A percentile compares a stretch with the other conserved stretches of the same genome.
Conservation (phyloP, 192 early-diverging fungal genomes). For the Backusella sp. region DNA sequence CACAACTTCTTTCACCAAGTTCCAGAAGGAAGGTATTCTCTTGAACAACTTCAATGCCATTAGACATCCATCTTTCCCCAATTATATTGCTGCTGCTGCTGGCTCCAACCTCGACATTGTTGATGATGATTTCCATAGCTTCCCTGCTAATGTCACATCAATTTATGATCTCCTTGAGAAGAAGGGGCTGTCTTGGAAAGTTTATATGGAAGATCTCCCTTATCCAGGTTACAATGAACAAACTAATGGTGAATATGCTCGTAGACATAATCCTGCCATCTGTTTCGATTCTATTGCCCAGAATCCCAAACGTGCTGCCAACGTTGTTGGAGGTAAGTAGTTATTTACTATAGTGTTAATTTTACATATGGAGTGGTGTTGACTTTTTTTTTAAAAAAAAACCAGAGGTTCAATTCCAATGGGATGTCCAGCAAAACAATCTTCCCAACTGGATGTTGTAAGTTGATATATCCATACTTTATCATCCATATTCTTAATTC, state of each 20-base stretch:
- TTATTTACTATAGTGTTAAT: neutral
- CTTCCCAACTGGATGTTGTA: constrained; percentile 26
- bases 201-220: constrained; percentile 31
- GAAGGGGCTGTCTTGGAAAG: constrained; percentile 33
- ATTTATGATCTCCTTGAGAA: constrained; percentile 31
- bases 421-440: neutral
- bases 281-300: constrained; percentile 22
- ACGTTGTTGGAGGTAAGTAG: constrained; percentile 11
- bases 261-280: constrained; percentile 28
- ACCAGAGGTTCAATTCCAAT: neutral
- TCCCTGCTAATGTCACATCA: constrained; percentile 37
- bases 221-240: neutral
- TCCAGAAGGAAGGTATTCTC: constrained; percentile 1
- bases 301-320: neutral
- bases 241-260: constrained; percentile 14
- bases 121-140: constrained; percentile 41
- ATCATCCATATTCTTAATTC: neutral
- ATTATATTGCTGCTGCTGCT: constrained; percentile 64
- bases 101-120: constrained; percentile 45
- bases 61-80: constrained; percentile 70
- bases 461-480: neutral
- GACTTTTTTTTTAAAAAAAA: neutral
- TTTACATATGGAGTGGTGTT: neutral
- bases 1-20: neutral
- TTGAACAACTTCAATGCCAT: constrained; percentile 14